These are phyloP conservation scores for Erythrophleum ivorense DNA, from an alignment of 331 rosid species.

Conservation along the genomic window DNA sequence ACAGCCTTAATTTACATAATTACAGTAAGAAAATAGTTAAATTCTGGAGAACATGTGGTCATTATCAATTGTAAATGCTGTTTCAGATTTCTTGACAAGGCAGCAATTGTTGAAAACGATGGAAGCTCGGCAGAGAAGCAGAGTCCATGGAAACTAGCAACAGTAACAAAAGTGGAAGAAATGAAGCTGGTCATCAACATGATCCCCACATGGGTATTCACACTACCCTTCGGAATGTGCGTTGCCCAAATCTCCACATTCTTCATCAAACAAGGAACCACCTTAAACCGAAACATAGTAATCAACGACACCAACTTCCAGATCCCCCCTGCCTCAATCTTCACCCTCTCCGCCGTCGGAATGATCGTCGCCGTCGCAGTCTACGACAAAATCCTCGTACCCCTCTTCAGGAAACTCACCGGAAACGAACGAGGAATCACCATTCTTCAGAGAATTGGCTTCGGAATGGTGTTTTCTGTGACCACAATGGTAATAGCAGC, in stretches of 20 bases:
- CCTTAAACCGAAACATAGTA: slow-evolving; percentile 55
- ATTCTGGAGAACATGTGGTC: no score
- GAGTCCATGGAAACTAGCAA: slow-evolving; percentile 75
- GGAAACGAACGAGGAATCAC: slow-evolving; percentile 87
- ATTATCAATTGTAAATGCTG: background rate
- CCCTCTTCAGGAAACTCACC: slow-evolving; percentile 59
- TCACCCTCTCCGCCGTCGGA: slow-evolving; percentile 67
- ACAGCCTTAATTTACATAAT: no score
- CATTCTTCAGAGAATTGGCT: slow-evolving; percentile 88
- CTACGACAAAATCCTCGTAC: slow-evolving; percentile 78
- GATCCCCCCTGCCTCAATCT: slow-evolving; percentile 83
- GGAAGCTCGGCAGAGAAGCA: slow-evolving; percentile 49
- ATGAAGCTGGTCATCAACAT: slow-evolving; percentile 84
- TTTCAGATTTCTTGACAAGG: slow-evolving; percentile 88
- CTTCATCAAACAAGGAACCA: slow-evolving; percentile 78
- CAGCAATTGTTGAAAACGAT: slow-evolving; percentile 63
- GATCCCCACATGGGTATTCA: slow-evolving; percentile 83
- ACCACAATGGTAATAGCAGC: slow-evolving; percentile 75
- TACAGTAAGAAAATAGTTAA: no score
- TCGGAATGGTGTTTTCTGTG: slow-evolving; percentile 72
- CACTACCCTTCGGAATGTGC: slow-evolving; percentile 79
- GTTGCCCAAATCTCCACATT: slow-evolving; percentile 84
- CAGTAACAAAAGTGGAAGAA: slow-evolving; percentile 81
- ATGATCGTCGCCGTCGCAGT: slow-evolving; percentile 76
- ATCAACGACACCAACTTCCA: slow-evolving; percentile 43